A percentile compares a stretch with the other conserved stretches of the same genome.
phyloP scores from a whole-genome alignment of 768 basidiomycete species.

The Lactarius tabidus region DNA sequence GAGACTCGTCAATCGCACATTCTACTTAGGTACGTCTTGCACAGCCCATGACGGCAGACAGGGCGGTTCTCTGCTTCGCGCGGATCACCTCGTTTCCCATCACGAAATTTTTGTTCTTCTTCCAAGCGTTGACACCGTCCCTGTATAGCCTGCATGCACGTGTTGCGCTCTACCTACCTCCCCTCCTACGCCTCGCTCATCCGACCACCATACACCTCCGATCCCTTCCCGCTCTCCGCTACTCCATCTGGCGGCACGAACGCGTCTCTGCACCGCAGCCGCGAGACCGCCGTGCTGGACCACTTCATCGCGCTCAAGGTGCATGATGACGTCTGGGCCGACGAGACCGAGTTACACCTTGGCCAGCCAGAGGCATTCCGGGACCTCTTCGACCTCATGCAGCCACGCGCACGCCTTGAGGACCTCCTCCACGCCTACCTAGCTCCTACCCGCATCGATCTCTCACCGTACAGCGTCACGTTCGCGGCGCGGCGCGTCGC shows the following conservation, averaged over 20 bases:
- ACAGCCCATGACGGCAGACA: not conserved
- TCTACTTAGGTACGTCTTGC: constrained; percentile 59
- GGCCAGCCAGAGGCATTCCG: constrained; percentile 72
- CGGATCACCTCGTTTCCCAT: not conserved
- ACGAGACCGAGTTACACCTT: constrained; percentile 71
- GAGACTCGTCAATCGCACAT: constrained; percentile 57
- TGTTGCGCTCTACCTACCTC: constrained; percentile 72
- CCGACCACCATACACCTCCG: constrained; percentile 65
- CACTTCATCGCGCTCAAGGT: constrained; percentile 77
- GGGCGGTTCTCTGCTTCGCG: not conserved
- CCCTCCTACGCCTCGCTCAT: constrained; percentile 60
- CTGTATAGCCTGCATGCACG: constrained; percentile 67
- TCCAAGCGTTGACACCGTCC: not conserved
- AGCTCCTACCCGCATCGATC: constrained; percentile 36
- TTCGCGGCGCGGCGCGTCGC: constrained; percentile 15
- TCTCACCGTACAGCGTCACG: constrained; percentile 5
- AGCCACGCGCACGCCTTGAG: constrained; percentile 72
- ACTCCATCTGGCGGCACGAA: constrained; percentile 17
- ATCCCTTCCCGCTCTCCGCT: constrained; percentile 54
- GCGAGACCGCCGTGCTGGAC: constrained; percentile 74
- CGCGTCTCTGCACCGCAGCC: constrained; percentile 48
- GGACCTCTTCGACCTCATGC: constrained; percentile 72
- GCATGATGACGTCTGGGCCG: constrained; percentile 71
- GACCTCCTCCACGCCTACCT: constrained; percentile 57
- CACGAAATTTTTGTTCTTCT: not conserved